Evolutionary conservation across 2,329 filamentous ascomycete genomes (phyloP).

Genomic region (Zopfia rhizophila): DNA sequence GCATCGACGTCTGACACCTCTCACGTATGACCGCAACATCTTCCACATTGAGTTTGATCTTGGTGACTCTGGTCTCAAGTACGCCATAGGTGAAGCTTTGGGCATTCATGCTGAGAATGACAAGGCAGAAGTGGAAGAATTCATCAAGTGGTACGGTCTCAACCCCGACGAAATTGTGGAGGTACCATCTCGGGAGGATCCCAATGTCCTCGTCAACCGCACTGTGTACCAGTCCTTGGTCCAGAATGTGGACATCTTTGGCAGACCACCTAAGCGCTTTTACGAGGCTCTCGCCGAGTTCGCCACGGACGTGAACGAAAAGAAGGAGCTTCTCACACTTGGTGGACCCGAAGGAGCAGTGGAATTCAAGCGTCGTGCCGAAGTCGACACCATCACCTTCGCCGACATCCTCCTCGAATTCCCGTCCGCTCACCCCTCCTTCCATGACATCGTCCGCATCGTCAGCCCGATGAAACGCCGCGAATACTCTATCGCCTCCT

Average conservation of each 20-base stretch:
- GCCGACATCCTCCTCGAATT: constrained; percentile 92
- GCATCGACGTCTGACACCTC: constrained; percentile 90
- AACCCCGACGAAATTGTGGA: constrained; percentile 87
- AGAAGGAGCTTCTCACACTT: constrained; percentile 79
- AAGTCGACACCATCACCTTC: constrained; percentile 91
- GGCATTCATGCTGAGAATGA: constrained; percentile 98
- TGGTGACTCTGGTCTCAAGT: constrained; percentile 87
- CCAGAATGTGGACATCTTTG: constrained; percentile 96
- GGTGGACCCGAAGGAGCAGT: constrained; percentile 78
- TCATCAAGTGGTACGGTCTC: constrained; percentile 91
- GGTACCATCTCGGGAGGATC: constrained; percentile 85
- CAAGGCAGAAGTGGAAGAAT: constrained; percentile 77
- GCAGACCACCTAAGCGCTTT: constrained; percentile 96
- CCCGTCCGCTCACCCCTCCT: constrained; percentile 84
- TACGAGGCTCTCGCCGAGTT: constrained; percentile 92
- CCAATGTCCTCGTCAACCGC: constrained; percentile 79
- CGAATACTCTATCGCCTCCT: constrained; percentile 99
- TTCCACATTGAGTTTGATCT: constrained; percentile 99
- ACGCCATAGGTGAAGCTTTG: constrained; percentile 96
- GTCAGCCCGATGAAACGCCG: constrained; percentile 93
- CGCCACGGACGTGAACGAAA: constrained; percentile 83
- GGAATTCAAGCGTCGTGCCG: constrained; percentile 91
- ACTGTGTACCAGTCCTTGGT: constrained; percentile 92
- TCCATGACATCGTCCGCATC: constrained; percentile 89
- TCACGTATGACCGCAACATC: constrained; percentile 95